Conservation (phyloP, 257 asterid species). For the Plantago elongata region DNA sequence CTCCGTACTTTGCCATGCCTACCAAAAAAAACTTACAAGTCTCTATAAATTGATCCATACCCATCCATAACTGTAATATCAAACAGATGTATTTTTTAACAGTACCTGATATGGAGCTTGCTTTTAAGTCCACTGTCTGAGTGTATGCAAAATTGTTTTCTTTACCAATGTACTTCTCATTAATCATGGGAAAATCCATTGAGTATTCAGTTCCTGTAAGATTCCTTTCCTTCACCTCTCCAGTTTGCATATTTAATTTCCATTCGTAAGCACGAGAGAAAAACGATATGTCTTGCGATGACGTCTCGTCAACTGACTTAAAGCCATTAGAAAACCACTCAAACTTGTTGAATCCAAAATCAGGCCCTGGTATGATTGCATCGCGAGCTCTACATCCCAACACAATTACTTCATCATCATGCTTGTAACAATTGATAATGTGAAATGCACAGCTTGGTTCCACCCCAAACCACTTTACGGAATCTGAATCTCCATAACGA, state of each 20-base stretch:
- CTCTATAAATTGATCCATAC: not conserved
- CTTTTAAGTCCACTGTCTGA: slow-evolving; percentile 33
- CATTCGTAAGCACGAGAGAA: slow-evolving; percentile 50
- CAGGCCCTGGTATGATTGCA: slow-evolving; percentile 66
- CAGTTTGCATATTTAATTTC: slow-evolving; percentile 50
- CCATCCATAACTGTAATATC: not conserved
- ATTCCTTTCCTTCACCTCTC: slow-evolving; percentile 44
- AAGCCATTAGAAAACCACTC: slow-evolving; percentile 57
- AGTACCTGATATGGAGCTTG: slow-evolving; percentile 48
- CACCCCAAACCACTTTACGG: slow-evolving; percentile 61
- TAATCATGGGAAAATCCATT: slow-evolving; percentile 63
- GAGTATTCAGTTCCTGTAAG: slow-evolving; percentile 44
- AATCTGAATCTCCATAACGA: slow-evolving; percentile 64
- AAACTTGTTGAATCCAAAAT: slow-evolving; percentile 40
- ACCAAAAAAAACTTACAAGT: not conserved
- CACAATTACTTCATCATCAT: slow-evolving; percentile 54
- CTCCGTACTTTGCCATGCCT: slow-evolving; percentile 69
- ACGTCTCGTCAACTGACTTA: slow-evolving; percentile 19
- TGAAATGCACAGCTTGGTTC: slow-evolving; percentile 56
- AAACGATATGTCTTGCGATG: slow-evolving; percentile 24
- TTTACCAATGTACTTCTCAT: slow-evolving; percentile 35
- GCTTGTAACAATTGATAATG: slow-evolving; percentile 63
- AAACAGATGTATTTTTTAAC: not conserved
- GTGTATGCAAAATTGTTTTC: slow-evolving; percentile 48
- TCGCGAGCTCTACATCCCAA: slow-evolving; percentile 48